phyloP scores from a whole-genome alignment of 2,329 filamentous ascomycete genomes.

The Sporothrix schenckii region DNA sequence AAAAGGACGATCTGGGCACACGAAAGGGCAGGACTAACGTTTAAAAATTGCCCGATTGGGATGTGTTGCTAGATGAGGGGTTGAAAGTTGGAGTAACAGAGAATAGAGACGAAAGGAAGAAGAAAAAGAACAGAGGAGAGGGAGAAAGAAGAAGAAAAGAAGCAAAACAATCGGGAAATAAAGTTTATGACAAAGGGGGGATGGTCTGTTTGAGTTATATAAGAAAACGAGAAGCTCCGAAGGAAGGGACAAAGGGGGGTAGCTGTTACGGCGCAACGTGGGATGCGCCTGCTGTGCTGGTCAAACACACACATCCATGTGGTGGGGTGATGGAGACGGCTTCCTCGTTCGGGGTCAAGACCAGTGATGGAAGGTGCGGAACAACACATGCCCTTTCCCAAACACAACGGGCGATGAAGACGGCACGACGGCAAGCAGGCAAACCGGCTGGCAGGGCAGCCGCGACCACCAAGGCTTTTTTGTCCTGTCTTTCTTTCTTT shows the following conservation, averaged over 20 bases:
- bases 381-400: background rate
- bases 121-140: background rate
- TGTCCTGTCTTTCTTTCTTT: background rate
- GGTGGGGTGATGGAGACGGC: conserved; percentile 14
- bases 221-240: background rate
- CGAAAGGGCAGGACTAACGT: background rate
- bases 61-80: background rate
- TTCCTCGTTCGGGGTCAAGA: background rate
- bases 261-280: conserved; percentile 9
- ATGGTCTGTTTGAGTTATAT: conserved; percentile 22
- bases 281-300: conserved; percentile 1
- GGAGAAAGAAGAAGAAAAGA: background rate
- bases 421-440: background rate
- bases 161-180: conserved; percentile 10
- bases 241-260: conserved; percentile 9
- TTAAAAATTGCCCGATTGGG: conserved; percentile 22
- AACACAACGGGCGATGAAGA: background rate
- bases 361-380: conserved; percentile 11
- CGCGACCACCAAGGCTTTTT: too few relatives aligned
- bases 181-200: background rate
- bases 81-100: background rate
- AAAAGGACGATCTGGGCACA: background rate
- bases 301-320: background rate
- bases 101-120: background rate
- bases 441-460: background rate